Conservation (phyloP, 305 asterid genomes). For the Ilex paraguariensis region DNA sequence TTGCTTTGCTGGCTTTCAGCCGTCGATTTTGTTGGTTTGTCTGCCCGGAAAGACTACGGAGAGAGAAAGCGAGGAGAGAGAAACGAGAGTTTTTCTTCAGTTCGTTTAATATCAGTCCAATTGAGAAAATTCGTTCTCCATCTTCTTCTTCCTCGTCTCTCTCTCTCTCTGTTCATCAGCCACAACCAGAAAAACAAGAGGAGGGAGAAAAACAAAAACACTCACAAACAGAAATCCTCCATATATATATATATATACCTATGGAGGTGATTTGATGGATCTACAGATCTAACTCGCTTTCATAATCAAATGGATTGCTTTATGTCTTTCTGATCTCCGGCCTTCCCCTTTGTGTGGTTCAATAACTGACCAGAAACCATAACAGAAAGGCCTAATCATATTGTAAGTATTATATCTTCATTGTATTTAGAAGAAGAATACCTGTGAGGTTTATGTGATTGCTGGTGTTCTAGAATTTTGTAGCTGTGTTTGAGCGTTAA, state of each 20-base stretch:
- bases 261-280: slow-evolving; percentile 26
- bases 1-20: slow-evolving; percentile 17
- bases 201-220: slow-evolving; percentile 2
- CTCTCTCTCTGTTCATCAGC: background rate
- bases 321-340: slow-evolving; percentile 24
- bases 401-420: slow-evolving; percentile 21
- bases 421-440: slow-evolving; percentile 5
- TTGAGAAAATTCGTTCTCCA: background rate
- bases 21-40: slow-evolving; percentile 16
- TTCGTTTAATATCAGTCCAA: slow-evolving; percentile 2
- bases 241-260: slow-evolving; percentile 2
- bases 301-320: slow-evolving; percentile 19
- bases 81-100: slow-evolving; percentile 3
- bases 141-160: slow-evolving; percentile 1
- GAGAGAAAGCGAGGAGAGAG: background rate
- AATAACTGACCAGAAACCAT: slow-evolving; percentile 21
- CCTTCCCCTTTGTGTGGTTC: slow-evolving; percentile 16
- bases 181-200: background rate
- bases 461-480: slow-evolving; percentile 6
- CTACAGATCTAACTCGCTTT: slow-evolving; percentile 33
- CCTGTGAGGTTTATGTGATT: slow-evolving; percentile 14
- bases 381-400: slow-evolving; percentile 17
- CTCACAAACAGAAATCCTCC: slow-evolving; percentile 4
- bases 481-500: slow-evolving; percentile 2
- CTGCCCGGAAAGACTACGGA: background rate